Conservation (phyloP, 1,284 basidiomycete species). For the Prillingera fragicola region DNA sequence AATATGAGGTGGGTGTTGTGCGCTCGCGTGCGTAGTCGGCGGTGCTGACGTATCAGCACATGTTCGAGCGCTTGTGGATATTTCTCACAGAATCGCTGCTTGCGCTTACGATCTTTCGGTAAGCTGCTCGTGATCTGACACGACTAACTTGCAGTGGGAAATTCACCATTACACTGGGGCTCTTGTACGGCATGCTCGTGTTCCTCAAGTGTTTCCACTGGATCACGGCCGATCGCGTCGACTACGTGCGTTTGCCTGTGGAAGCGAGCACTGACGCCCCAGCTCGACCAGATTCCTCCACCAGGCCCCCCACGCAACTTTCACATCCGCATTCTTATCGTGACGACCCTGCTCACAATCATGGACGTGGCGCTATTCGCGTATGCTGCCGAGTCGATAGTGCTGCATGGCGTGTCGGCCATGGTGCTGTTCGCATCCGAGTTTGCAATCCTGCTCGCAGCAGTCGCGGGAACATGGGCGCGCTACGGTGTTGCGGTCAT, state of each 20-base stretch:
- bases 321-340: constrained; percentile 70
- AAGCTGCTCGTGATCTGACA: constrained; percentile 24
- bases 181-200: constrained; percentile 86
- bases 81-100: constrained; percentile 93
- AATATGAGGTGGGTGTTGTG: constrained; percentile 70
- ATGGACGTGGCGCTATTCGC: constrained; percentile 37
- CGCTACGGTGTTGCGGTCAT: constrained; percentile 82
- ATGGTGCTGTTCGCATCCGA: constrained; percentile 95
- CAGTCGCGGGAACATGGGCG: constrained; percentile 68
- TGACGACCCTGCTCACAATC: constrained; percentile 33
- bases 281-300: constrained; percentile 96
- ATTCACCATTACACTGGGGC: constrained; percentile 82
- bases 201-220: constrained; percentile 98
- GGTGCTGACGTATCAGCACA: constrained; percentile 55
- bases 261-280: background rate
- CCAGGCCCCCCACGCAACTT: constrained; percentile 75
- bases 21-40: background rate
- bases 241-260: constrained; percentile 64
- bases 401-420: constrained; percentile 59
- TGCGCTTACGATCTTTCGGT: constrained; percentile 90
- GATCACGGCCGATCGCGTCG: constrained; percentile 88
- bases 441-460: constrained; percentile 78
- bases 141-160: constrained; percentile 68
- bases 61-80: constrained; percentile 95
- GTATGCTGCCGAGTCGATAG: constrained; percentile 34